These are phyloP conservation scores for Lenwebbia sp. DNA, from an alignment of 345 rosid genomes.

Conservation along the genomic window DNA sequence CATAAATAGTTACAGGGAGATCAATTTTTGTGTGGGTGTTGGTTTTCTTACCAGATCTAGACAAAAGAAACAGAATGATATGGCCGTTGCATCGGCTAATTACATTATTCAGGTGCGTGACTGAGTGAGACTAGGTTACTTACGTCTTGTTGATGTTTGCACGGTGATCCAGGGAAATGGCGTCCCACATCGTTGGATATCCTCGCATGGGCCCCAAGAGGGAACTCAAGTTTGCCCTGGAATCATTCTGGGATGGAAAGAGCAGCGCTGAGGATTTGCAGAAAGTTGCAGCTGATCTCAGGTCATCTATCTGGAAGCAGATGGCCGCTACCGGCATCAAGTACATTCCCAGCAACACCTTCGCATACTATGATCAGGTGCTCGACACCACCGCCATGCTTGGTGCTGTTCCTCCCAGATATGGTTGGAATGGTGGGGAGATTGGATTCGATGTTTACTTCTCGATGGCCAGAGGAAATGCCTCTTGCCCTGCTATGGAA, in stretches of 20 bases:
- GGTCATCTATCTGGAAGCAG: slow-evolving; percentile 90
- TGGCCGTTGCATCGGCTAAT: background rate
- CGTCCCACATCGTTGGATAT: slow-evolving; percentile 95
- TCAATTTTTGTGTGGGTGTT: background rate
- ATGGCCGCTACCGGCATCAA: slow-evolving; percentile 85
- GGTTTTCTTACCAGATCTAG: background rate
- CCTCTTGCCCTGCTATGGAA: slow-evolving; percentile 97
- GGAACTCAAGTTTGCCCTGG: slow-evolving; percentile 95
- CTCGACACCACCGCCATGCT: slow-evolving; percentile 94
- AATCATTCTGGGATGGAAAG: slow-evolving; percentile 97
- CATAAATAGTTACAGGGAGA: background rate
- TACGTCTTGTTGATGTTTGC: background rate
- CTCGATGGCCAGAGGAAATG: slow-evolving; percentile 99
- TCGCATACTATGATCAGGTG: slow-evolving; percentile 82
- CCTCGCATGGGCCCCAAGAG: slow-evolving; percentile 99
- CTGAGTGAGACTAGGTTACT: background rate
- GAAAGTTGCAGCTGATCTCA: slow-evolving; percentile 80
- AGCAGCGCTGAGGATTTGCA: slow-evolving; percentile 80
- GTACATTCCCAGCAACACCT: slow-evolving; percentile 95
- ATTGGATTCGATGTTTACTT: slow-evolving; percentile 75
- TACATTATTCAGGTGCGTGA: background rate
- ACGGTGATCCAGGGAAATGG: slow-evolving; percentile 42
- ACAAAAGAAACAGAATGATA: background rate
- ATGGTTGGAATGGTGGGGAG: slow-evolving; percentile 79
- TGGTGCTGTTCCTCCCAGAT: slow-evolving; percentile 89